These are phyloP conservation scores for Carex parvula DNA, from an alignment of 176 grass and related monocot genomes.

Conservation along the genomic window DNA sequence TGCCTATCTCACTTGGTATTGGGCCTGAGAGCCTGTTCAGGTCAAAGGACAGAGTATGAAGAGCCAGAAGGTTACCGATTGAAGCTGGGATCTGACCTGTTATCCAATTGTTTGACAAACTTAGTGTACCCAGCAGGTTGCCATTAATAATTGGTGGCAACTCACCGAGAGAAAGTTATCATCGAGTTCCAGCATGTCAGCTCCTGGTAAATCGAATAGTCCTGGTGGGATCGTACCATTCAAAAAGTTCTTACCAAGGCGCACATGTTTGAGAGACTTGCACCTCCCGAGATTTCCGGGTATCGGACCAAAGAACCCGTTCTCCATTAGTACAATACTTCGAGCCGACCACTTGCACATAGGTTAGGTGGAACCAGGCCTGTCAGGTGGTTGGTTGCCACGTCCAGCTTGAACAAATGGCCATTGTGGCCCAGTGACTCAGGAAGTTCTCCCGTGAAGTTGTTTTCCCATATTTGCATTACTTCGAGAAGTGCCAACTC, in stretches of 20 bases:
- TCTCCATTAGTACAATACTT: conserved; percentile 75
- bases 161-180: conserved; percentile 67
- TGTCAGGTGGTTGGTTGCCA: conserved; percentile 59
- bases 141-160: conserved; percentile 42
- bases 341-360: conserved; percentile 38
- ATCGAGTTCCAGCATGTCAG: conserved; percentile 66
- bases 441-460: conserved; percentile 61
- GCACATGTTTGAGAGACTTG: conserved; percentile 52
- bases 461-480: conserved; percentile 71
- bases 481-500: conserved; percentile 55
- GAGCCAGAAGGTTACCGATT: conserved; percentile 54
- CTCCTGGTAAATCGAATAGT: conserved; percentile 55
- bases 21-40: conserved; percentile 51
- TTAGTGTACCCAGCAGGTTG: conserved; percentile 34
- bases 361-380: conserved; percentile 49
- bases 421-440: conserved; percentile 43
- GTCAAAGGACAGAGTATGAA: conserved; percentile 64
- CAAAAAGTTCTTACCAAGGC: conserved; percentile 61
- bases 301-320: conserved; percentile 67
- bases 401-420: conserved; percentile 43
- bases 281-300: conserved; percentile 55
- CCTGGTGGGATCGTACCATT: conserved; percentile 48
- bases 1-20: conserved; percentile 54
- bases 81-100: conserved; percentile 40
- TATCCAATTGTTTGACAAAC: conserved; percentile 43